Conservation (phyloP, 2,329 filamentous ascomycete genomes). For the Coniella lustricola region DNA sequence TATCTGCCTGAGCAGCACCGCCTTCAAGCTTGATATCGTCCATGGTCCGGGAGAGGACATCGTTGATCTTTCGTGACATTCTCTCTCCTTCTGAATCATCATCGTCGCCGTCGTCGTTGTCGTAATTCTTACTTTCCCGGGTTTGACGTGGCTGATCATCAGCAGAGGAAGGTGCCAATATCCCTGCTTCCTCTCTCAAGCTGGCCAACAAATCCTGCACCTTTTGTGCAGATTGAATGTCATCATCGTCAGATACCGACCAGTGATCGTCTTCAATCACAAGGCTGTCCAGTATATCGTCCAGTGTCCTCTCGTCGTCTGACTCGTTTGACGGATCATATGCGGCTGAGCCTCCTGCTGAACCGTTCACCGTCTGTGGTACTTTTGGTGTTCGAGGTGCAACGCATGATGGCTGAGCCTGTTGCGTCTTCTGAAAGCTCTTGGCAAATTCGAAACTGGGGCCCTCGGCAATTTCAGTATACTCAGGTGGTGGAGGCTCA, state of each 20-base stretch:
- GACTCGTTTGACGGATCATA: too few relatives aligned
- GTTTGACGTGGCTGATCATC: not conserved
- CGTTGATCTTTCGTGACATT: conserved; percentile 38
- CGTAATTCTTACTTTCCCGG: too few relatives aligned
- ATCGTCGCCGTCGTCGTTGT: conserved; percentile 18
- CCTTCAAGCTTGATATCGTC: conserved; percentile 38
- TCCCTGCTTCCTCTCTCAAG: conserved; percentile 20
- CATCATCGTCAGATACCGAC: conserved; percentile 16
- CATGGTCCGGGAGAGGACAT: conserved; percentile 37
- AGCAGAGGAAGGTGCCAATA: not conserved
- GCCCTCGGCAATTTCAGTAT: not conserved
- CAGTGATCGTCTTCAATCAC: conserved; percentile 22
- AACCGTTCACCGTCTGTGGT: not conserved
- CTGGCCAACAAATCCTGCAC: conserved; percentile 14
- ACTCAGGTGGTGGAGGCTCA: conserved; percentile 8
- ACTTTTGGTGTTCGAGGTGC: not conserved
- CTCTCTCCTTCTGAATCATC: conserved; percentile 44
- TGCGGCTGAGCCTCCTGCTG: not conserved
- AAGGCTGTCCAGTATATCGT: conserved; percentile 43
- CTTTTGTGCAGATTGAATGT: conserved; percentile 17
- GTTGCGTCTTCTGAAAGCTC: not conserved
- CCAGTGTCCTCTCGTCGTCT: conserved; percentile 42
- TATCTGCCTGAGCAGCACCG: conserved; percentile 8
- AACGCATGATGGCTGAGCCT: not conserved
- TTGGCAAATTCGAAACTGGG: too few relatives aligned